Base-by-base conservation (phyloP, 2,329 filamentous ascomycete genomes). In the Meredithiella fracta region DNA sequence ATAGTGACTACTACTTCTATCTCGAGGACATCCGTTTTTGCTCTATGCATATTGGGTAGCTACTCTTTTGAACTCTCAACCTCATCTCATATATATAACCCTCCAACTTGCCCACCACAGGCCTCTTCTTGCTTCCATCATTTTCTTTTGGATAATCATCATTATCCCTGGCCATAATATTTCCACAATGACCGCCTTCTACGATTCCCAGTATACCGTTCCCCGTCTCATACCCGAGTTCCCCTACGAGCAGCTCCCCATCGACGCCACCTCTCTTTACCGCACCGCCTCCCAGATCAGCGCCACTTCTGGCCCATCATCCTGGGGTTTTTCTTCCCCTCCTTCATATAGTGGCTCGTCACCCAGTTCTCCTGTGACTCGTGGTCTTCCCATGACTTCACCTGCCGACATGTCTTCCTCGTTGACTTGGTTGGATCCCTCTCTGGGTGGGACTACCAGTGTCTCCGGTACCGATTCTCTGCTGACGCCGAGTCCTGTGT, bases 291-390 rank as follows among this genome's bases (percentile, higher is more conserved):
- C 26, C 40, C 31, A 38, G 17, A 22, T 40, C 38, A 52, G 22
- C 55, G 20, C 26, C 51, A 20, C 23, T 44, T 26, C 8, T 14
- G 51, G 25, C 31, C 22, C 50, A 7, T 57, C 51, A 29, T 49
- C 50, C 17, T 15, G 25, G 7, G 31, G 25, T n/a, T 52, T 31
- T 52, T 52, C 50, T 29, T 38, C 29, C 51, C 1, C 55, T 22
- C 22, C 38, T 6, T 44, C 51, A 22, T 57, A 57, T 26, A 51
- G 7, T 25, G 25, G 44, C 42, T 57, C 55, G 11, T 50, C 44
- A n/a, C 55, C 55, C 47, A 54, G 51, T 31, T 57, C 55, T 15
- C 55, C 55, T 3, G 29, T 29, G 15, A 17, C 50, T 23, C 29
- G 29, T 8, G 17, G 31, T 14, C 17, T 52, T 26, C n/a, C 37